These are phyloP conservation scores for Solanum tarijense DNA, from an alignment of 257 asterid species.

Conservation along the genomic window DNA sequence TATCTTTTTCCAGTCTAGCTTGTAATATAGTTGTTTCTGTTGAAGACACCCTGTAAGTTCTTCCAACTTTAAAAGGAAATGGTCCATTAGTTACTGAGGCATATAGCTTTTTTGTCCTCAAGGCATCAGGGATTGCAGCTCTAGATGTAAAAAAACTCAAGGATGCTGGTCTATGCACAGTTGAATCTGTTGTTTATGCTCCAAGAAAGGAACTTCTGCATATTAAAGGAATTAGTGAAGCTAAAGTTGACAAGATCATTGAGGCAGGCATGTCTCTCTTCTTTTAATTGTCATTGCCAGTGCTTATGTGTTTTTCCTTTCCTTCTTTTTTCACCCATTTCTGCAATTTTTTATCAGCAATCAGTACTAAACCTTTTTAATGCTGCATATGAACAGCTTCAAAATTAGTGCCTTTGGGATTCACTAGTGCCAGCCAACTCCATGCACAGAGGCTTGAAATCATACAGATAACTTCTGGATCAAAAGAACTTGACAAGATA, in stretches of 20 bases:
- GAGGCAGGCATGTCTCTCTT: constrained; percentile 75
- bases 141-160: constrained; percentile 80
- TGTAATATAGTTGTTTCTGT: neutral
- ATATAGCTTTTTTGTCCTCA: neutral
- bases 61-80: neutral
- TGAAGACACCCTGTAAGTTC: neutral
- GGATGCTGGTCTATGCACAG: constrained; percentile 91
- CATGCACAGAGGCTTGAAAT: constrained; percentile 96
- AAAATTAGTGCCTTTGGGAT: constrained; percentile 91
- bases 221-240: constrained; percentile 94
- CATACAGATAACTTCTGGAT: constrained; percentile 90
- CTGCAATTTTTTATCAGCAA: neutral
- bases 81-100: neutral
- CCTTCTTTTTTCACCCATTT: neutral
- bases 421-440: constrained; percentile 79
- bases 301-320: neutral
- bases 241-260: constrained; percentile 92
- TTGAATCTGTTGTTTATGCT: constrained; percentile 81
- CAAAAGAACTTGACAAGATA: constrained; percentile 87
- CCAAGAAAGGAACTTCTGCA: constrained; percentile 92
- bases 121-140: constrained; percentile 93
- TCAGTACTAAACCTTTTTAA: neutral
- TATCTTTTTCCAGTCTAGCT: neutral
- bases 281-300: neutral
- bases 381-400: constrained; percentile 55